A percentile compares a stretch with the other conserved stretches of the same genome.
Conservation (phyloP, 1,284 basidiomycete genomes). For the Moniliella sp. region DNA sequence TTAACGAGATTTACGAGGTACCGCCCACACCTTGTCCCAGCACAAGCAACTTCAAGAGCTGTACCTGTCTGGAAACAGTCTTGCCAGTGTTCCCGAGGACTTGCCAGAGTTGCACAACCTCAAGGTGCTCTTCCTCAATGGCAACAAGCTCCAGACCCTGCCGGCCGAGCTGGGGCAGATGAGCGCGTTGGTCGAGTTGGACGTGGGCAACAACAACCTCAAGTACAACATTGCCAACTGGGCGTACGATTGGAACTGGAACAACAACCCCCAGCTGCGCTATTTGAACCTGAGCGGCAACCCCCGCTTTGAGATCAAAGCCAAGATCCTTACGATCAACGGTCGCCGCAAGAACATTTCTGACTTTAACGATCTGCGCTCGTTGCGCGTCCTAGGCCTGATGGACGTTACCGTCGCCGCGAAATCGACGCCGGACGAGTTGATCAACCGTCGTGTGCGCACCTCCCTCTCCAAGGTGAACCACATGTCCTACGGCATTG, state of each 20-base stretch:
- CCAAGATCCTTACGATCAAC: conserved; percentile 34
- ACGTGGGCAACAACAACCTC: conserved; percentile 79
- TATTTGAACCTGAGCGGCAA: conserved; percentile 75
- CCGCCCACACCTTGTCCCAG: conserved; percentile 49
- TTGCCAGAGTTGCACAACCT: conserved; percentile 19
- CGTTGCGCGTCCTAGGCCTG: conserved; percentile 68
- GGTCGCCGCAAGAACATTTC: conserved; percentile 41
- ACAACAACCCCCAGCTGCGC: conserved; percentile 75
- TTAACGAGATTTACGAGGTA: conserved; percentile 82
- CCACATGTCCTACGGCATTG: conserved; percentile 85
- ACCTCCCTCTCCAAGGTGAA: conserved; percentile 76
- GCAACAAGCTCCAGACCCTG: conserved; percentile 75
- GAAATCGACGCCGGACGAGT: conserved; percentile 52
- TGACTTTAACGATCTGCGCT: conserved; percentile 62
- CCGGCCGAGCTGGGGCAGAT: conserved; percentile 74
- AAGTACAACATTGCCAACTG: conserved; percentile 97
- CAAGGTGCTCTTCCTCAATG: conserved; percentile 57
- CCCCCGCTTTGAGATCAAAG: conserved; percentile 63
- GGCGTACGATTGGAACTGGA: conserved; percentile 99
- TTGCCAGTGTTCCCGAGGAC: conserved; percentile 59
- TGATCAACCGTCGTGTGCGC: conserved; percentile 68
- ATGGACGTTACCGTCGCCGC: conserved; percentile 83
- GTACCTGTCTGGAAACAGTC: conserved; percentile 77
- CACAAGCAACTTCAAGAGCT: conserved; percentile 55
- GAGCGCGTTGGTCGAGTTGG: conserved; percentile 56